Conservation (phyloP, 2,329 filamentous ascomycete species). For the Xylaria arbuscula region DNA sequence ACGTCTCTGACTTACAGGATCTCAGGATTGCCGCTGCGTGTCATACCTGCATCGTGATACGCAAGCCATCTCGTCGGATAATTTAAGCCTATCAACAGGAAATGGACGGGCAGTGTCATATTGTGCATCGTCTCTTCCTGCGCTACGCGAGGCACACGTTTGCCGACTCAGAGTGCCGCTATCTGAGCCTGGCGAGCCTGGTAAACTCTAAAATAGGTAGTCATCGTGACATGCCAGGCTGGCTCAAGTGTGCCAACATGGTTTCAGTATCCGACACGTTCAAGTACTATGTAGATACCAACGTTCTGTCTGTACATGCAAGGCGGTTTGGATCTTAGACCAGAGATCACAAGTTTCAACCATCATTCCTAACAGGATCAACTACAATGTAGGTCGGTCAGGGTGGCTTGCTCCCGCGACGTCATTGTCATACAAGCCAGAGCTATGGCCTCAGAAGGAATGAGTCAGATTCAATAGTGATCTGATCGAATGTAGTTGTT, state of each 20-base stretch:
- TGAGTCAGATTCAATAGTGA: slow-evolving; percentile 9
- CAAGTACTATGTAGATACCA: not conserved
- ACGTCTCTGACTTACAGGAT: slow-evolving; percentile 2
- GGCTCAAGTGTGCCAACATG: not conserved
- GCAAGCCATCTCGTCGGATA: not conserved
- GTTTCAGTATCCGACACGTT: not conserved
- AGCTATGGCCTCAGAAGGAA: not conserved
- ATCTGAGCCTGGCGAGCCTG: not conserved
- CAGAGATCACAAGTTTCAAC: not conserved
- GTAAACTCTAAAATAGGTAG: slow-evolving; percentile 6
- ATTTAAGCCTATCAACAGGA: not conserved
- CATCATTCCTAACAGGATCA: not conserved
- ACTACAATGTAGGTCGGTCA: not conserved
- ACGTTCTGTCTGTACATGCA: not conserved
- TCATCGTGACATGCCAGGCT: not conserved
- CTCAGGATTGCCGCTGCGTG: slow-evolving; percentile 3
- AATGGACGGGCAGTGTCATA: not conserved
- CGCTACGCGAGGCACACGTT: not conserved
- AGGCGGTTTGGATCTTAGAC: not conserved
- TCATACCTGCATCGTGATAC: not conserved
- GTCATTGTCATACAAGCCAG: not conserved
- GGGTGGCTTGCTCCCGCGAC: not conserved
- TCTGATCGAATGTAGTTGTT: not conserved
- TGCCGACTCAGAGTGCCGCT: not conserved
- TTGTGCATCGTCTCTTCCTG: not conserved